A percentile compares a stretch with the other conserved stretches of the same genome.
Conservation (phyloP, 768 basidiomycete species). For the Boletus sp. region DNA sequence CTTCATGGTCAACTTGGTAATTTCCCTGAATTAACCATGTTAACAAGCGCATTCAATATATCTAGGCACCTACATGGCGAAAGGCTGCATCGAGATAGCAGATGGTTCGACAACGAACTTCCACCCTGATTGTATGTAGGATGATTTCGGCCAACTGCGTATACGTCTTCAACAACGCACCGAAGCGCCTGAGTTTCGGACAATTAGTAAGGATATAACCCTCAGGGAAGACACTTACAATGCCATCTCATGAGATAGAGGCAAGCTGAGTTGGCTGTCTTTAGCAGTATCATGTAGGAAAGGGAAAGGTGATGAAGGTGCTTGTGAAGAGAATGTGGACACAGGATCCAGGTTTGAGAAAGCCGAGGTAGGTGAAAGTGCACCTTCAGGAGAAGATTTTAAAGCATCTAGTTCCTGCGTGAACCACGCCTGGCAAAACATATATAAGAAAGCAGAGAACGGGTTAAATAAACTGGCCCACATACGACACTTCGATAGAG, state of each 20-base stretch:
- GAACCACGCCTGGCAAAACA: conserved; percentile 73
- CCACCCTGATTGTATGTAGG: conserved; percentile 82
- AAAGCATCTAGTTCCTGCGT: conserved; percentile 65
- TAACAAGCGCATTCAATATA: conserved; percentile 4
- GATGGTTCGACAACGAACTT: conserved; percentile 81
- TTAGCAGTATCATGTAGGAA: conserved; percentile 35
- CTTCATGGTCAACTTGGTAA: conserved; percentile 78
- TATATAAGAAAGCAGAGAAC: conserved; percentile 8
- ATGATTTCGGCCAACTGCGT: conserved; percentile 86
- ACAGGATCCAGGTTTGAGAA: conserved; percentile 45
- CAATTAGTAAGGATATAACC: conserved; percentile 2
- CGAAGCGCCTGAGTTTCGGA: conserved; percentile 68
- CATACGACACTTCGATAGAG: conserved; percentile 86
- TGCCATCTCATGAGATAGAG: conserved; percentile 86
- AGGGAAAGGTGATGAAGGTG: conserved; percentile 48
- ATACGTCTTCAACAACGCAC: conserved; percentile 87
- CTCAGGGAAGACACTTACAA: conserved; percentile 52
- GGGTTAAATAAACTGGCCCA: conserved; percentile 11
- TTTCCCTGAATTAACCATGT: conserved; percentile 58
- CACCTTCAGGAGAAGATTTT: conserved; percentile 54
- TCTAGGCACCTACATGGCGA: conserved; percentile 53
- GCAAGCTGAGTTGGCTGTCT: conserved; percentile 59
- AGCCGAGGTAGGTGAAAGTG: conserved; percentile 50
- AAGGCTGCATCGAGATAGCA: conserved; percentile 81
- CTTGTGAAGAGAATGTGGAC: conserved; percentile 41